Conservation (phyloP, 2,329 filamentous ascomycete species). For the Calonectria henricotiae region DNA sequence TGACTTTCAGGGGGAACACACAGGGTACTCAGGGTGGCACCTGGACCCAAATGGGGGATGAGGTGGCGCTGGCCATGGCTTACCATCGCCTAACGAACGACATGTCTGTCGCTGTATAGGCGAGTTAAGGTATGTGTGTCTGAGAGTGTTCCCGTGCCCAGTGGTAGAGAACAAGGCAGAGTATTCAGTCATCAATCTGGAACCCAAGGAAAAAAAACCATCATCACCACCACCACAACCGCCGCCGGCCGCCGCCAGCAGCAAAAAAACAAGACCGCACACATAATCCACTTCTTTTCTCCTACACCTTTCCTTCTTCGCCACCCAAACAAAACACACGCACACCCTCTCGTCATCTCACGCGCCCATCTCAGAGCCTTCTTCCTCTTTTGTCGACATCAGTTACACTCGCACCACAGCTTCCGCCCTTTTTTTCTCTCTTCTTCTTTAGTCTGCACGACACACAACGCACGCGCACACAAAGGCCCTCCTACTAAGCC, state of each 20-base stretch:
- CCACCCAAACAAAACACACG: conserved; percentile 20
- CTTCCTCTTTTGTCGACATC: neutral
- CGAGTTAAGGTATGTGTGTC: neutral
- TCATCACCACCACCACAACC: conserved; percentile 28
- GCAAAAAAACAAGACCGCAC: conserved; percentile 20
- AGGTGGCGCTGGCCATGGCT: conserved; percentile 16
- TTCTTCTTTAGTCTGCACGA: neutral
- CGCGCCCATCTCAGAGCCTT: conserved; percentile 4
- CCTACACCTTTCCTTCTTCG: conserved; percentile 13
- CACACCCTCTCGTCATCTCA: conserved; percentile 7
- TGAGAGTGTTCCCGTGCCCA: conserved; percentile 18
- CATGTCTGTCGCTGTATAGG: neutral
- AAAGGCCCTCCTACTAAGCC: conserved; percentile 28
- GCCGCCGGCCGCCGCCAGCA: conserved; percentile 7
- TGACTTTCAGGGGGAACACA: neutral
- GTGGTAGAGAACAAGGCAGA: conserved; percentile 1
- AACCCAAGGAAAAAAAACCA: conserved; percentile 30
- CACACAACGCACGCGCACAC: conserved; percentile 17
- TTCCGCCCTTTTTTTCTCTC: neutral
- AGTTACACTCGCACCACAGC: conserved; percentile 24
- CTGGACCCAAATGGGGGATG: neutral
- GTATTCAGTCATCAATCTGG: conserved; percentile 31
- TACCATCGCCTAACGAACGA: neutral
- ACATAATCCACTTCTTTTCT: conserved; percentile 26
- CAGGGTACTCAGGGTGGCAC: conserved; percentile 26